Evolutionary conservation across 257 asterid species (phyloP).

Genomic region (Solanum sparsipilum): DNA sequence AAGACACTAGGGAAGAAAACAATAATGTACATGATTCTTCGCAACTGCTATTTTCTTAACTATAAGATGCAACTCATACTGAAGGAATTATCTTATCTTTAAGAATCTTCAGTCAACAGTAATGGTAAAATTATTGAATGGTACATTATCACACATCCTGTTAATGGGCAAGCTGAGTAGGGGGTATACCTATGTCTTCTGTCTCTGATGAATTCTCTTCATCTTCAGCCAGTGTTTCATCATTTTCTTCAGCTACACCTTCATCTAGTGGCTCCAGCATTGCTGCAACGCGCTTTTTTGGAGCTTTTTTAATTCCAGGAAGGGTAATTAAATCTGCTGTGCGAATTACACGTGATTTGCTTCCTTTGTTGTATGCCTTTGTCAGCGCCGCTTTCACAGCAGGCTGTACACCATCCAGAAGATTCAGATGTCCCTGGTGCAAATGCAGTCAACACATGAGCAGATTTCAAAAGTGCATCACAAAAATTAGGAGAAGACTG

Average conservation of each 20-base stretch:
- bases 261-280: conserved; percentile 87
- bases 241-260: conserved; percentile 31
- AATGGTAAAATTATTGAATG: background rate
- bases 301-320: conserved; percentile 85
- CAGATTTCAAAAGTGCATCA: background rate
- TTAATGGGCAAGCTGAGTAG: background rate
- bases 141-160: background rate
- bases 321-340: conserved; percentile 79
- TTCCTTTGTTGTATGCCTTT: conserved; percentile 84
- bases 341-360: conserved; percentile 68
- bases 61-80: background rate
- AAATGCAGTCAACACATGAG: background rate
- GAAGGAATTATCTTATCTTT: background rate
- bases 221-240: conserved; percentile 33
- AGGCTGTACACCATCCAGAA: conserved; percentile 80
- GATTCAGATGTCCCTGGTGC: conserved; percentile 68
- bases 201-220: conserved; percentile 61
- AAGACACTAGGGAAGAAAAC: background rate
- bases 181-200: conserved; percentile 59
- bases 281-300: conserved; percentile 85
- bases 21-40: background rate
- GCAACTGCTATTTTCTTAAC: background rate
- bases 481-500: background rate
- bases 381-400: conserved; percentile 87
- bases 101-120: background rate